These are phyloP conservation scores for Alternaria solani DNA, from an alignment of 2,329 filamentous ascomycete genomes.

Conservation along the genomic window DNA sequence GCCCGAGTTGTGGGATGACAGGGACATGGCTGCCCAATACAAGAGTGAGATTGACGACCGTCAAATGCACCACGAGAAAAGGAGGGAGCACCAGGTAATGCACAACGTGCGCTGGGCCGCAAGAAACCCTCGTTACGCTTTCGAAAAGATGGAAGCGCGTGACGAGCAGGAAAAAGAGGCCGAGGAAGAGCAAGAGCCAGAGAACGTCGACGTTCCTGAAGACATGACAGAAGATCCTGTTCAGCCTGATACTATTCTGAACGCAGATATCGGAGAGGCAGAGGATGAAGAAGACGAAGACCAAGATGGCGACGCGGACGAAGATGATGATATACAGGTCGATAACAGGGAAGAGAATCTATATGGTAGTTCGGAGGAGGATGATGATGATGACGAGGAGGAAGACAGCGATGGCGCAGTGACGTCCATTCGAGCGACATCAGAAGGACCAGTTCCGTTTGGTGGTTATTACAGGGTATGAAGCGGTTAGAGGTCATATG, in stretches of 20 bases:
- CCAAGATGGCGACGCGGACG: slow-evolving; percentile 23
- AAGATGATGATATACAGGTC: slow-evolving; percentile 24
- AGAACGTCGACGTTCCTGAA: slow-evolving; percentile 38
- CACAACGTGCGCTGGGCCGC: slow-evolving; percentile 42
- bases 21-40: slow-evolving; percentile 40
- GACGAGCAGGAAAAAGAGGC: slow-evolving; percentile 12
- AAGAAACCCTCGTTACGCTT: slow-evolving; percentile 45
- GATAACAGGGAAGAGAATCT: slow-evolving; percentile 25
- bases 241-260: slow-evolving; percentile 32
- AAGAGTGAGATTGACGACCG: slow-evolving; percentile 38
- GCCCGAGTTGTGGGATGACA: slow-evolving; percentile 47
- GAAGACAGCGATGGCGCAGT: slow-evolving; percentile 22
- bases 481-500: neutral
- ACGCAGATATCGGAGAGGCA: slow-evolving; percentile 30
- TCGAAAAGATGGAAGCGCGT: slow-evolving; percentile 40
- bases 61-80: slow-evolving; percentile 33
- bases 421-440: slow-evolving; percentile 22
- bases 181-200: slow-evolving; percentile 23
- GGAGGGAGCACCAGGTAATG: slow-evolving; percentile 44
- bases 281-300: slow-evolving; percentile 27
- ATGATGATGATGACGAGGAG: slow-evolving; percentile 32
- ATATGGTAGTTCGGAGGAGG: slow-evolving; percentile 22
- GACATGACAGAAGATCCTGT: slow-evolving; percentile 44
- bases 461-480: slow-evolving; percentile 35
- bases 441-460: slow-evolving; percentile 33